phyloP scores from a whole-genome alignment of 2,329 filamentous ascomycete genomes.

The Fusarium equiseti region DNA sequence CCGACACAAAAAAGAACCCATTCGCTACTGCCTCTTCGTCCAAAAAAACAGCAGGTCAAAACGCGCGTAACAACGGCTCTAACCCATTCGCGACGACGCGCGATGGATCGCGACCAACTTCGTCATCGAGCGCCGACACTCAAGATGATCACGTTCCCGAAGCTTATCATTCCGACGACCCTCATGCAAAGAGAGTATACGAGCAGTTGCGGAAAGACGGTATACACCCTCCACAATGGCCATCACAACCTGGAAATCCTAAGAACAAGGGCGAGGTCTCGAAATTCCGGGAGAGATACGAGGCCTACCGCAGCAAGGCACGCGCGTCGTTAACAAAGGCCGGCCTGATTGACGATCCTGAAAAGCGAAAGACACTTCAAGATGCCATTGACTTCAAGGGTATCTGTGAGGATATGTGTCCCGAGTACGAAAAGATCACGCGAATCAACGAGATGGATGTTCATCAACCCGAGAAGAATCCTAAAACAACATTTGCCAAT shows the following conservation, averaged over 20 bases:
- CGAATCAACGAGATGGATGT: slow-evolving; percentile 73
- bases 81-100: slow-evolving; percentile 39
- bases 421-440: slow-evolving; percentile 73
- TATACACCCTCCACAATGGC: slow-evolving; percentile 67
- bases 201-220: slow-evolving; percentile 66
- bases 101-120: slow-evolving; percentile 44
- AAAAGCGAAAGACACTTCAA: slow-evolving; percentile 70
- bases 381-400: slow-evolving; percentile 76
- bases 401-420: slow-evolving; percentile 77
- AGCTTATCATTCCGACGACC: slow-evolving; percentile 49
- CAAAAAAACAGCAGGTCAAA: slow-evolving; percentile 31
- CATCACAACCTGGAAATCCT: slow-evolving; percentile 65
- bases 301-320: slow-evolving; percentile 67
- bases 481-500: slow-evolving; percentile 59
- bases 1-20: slow-evolving; percentile 36
- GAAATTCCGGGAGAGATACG: slow-evolving; percentile 66
- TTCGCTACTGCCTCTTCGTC: slow-evolving; percentile 16
- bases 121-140: slow-evolving; percentile 43
- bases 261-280: slow-evolving; percentile 65
- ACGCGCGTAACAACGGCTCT: slow-evolving; percentile 36
- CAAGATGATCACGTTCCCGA: slow-evolving; percentile 35
- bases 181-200: slow-evolving; percentile 64
- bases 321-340: slow-evolving; percentile 69
- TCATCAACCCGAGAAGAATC: slow-evolving; percentile 66
- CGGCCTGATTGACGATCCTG: slow-evolving; percentile 73